Evolutionary conservation across 2,329 filamentous ascomycete species (phyloP), one percentile per base, ranked within the genome.

Genomic region (Epichloe gansuensis): DNA sequence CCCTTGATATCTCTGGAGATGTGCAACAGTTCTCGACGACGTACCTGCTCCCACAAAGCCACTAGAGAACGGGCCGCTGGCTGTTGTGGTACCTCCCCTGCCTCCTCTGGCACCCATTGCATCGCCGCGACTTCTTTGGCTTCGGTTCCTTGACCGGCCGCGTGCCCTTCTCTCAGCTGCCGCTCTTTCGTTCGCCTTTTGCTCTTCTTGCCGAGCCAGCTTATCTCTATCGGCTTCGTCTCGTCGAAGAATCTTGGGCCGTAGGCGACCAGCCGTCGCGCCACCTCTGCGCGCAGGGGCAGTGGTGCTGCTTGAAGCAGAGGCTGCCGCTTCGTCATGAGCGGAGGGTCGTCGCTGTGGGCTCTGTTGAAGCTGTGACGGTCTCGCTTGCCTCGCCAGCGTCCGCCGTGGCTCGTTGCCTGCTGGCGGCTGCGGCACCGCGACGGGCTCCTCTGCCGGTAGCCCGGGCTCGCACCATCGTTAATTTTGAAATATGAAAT

Each of bases 181-280:
- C 4, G 66, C 69, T 47, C 68, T 65, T 48, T 71, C 68, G 37
- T 57, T 67, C 2, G 70, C 69, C 56, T 73, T 74, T 53, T 71
- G 65, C 51, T 70, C 66, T 55, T 74, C 71, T 51, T 71, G 66
- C 12, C 70, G 65, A 46, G 75, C 75, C 9, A 77, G 62, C 49
- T 59, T 69, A 51, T 75, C 72, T 60, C 75, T 66, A 50, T 76
- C 73, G 6, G 71, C 69, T 52, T 76, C 74, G 63, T 77, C 73
- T 69, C 75, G 66, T 51, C 75, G 69, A 47, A 76, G 61, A 54
- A 72, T 74, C 57, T 71, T 76, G 34, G 75, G 75, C 50, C 69
- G 70, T 50, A 77, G 76, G 39, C 75, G 68, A 41, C 66, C 67
- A 9, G 62, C 55, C 4, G 70, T 60, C 5, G 67, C 62, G 38